Evolutionary conservation across 2,329 filamentous ascomycete species (phyloP).

Genomic region (Exophiala phaeomuriformis): DNA sequence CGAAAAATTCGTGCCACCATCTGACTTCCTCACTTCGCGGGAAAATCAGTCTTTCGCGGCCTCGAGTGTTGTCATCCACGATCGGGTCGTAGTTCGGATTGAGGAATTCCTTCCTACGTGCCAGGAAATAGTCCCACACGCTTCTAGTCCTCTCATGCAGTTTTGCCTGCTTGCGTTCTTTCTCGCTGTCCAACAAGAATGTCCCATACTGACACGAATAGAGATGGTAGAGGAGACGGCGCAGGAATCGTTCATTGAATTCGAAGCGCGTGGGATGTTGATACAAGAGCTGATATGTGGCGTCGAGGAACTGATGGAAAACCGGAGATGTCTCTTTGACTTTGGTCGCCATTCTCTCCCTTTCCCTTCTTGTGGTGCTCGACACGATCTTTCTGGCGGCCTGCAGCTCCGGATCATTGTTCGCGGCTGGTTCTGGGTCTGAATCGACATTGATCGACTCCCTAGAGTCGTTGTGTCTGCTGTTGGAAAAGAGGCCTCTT

Average conservation of each 20-base stretch:
- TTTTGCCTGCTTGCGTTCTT: constrained; percentile 65
- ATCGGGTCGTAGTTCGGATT: constrained; percentile 70
- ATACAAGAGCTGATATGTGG: constrained; percentile 78
- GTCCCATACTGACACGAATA: constrained; percentile 97
- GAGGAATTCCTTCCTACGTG: constrained; percentile 69
- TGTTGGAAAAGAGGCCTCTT: constrained; percentile 80
- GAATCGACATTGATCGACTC: constrained; percentile 48
- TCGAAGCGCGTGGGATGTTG: constrained; percentile 88
- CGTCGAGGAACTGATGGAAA: constrained; percentile 96
- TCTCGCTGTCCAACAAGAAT: constrained; percentile 92
- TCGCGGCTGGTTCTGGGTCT: constrained; percentile 54
- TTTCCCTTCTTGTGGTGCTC: constrained; percentile 28
- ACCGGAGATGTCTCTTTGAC: constrained; percentile 91
- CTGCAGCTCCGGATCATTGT: constrained; percentile 41
- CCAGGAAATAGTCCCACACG: constrained; percentile 94
- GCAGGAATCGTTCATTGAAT: constrained; percentile 89
- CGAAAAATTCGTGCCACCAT: constrained; percentile 91
- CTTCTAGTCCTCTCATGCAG: constrained; percentile 68
- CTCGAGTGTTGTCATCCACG: constrained; percentile 70
- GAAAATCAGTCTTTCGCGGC: constrained; percentile 76
- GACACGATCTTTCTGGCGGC: constrained; percentile 33
- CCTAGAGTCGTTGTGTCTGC: constrained; percentile 50
- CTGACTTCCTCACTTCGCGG: constrained; percentile 69
- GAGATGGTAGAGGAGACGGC: constrained; percentile 82
- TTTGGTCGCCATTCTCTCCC: constrained; percentile 63